Evolutionary conservation across 2,329 filamentous ascomycete species (phyloP), one percentile per base, ranked within the genome.

Genomic region (Cercospora citrullina): DNA sequence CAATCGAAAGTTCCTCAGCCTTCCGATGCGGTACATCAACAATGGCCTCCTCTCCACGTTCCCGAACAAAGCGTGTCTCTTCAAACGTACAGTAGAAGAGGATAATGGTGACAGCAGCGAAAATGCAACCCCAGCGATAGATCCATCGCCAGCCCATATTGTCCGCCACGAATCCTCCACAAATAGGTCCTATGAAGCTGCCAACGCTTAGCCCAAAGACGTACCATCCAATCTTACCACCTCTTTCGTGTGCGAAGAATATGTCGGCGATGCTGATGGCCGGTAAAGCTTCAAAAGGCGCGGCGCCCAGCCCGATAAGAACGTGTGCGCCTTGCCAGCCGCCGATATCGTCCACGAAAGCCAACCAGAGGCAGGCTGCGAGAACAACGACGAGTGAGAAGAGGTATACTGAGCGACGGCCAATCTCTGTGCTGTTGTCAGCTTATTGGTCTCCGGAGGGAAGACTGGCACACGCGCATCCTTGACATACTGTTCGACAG

Each of bases 71-170:
- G 72, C 85, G 87, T 3, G 87, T 87, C 74, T 89, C 87, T 73
- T 89, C 87, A 79, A 87, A 83, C 72, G 84, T 83, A 71, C 88
- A 84, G 77, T 87, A 87, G 1, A 86, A 77, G 68, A 87, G 81
- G 23, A 87, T 69, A 31, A 85, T 82, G 8, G 77, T 79, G 1
- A 82, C 75, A 1, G 77, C 84, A 0, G 79, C 74, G 68, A 88
- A 81, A 33, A 89, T 87, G 3, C 86, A 83, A 23, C 82, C 82
- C 77, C 84, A 85, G 82, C 77, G 73, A 61, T 84, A 79, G 14
- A 81, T 80, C 82, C 84, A 85, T 64, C 80, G 69, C 83, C 83
- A 86, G 2, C 83, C 83, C 66, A 80, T 77, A 1, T 78, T 79
- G 45, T 84, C 80, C 55, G 79, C 79, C 69, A 87, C 82, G 72